Base-by-base conservation (phyloP, 1,284 basidiomycete genomes). In the Malassezia nana region DNA sequence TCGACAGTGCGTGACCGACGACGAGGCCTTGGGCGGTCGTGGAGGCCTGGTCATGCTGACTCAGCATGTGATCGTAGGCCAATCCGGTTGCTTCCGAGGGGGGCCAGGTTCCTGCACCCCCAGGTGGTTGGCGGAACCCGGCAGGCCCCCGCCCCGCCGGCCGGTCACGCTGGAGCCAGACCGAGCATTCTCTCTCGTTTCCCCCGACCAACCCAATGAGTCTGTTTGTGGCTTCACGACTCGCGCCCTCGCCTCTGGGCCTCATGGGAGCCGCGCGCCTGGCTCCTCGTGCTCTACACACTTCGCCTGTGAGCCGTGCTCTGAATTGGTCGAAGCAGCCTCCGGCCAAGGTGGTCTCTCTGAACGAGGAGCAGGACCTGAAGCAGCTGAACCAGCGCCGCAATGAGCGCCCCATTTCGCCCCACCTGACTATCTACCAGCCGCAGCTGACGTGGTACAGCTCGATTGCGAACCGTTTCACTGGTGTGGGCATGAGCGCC, bases 381-480 rank as follows among this genome's bases (percentile, higher is more conserved):
- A 79, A 79, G 5, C 83, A 92, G 60, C 79, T 96, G 60, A 92
- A 98, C 79, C 75, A 81, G 61, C 90, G 95, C 76, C 83, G 92
- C 61, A 77, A 86, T 46, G 78, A 80, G 46, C 84, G 92, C 26
- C 92, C 94, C 16, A 85, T 80, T 54, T 87, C 85, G 67, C 92
- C 94, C 20, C 89, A 95, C 76, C 85, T 91, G 67, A 87, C 87
- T 45, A 95, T 96, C 76, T 98, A 96, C 78, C 87, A 94, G 75
- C 89, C 89, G 18, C 91, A 95, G 75, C 64, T 80, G 42, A 96
- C 92, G 39, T 94, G 87, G 88, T 32, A 84, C 52, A 80, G 77
- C 3, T 94, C 89, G 13, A 89, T 92, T 68, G 81, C 80, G 28
- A 85, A 96, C 78, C 86, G 92, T 75, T 76, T 82, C 43, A 87